Percentiles rank a stretch among this genome's conserved stretches.
Evolutionary conservation across 1,284 basidiomycete genomes (phyloP).

Genomic region (Austroboletus niveus): DNA sequence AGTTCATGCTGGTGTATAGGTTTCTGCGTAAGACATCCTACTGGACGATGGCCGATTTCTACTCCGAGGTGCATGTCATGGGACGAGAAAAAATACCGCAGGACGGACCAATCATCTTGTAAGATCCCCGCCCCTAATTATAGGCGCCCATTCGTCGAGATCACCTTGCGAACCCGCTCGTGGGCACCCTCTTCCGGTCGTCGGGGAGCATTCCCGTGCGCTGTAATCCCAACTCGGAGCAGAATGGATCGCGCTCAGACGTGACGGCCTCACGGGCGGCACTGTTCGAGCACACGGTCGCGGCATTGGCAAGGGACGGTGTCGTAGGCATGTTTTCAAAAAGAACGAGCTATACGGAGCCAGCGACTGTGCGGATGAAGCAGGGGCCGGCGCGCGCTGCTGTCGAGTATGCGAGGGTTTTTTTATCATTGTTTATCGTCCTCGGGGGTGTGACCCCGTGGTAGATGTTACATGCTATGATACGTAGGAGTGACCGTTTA

Average conservation of each 20-base stretch:
- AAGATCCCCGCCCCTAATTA: conserved; percentile 19
- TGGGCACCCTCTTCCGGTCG: conserved; percentile 56
- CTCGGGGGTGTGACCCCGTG: no score
- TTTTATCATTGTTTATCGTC: background rate
- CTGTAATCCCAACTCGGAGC: conserved; percentile 43
- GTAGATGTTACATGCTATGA: no score
- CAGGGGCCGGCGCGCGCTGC: conserved; percentile 79
- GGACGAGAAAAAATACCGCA: conserved; percentile 57
- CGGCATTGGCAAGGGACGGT: conserved; percentile 54
- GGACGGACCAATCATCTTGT: conserved; percentile 63
- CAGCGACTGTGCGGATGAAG: conserved; percentile 66
- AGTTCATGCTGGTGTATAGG: conserved; percentile 55
- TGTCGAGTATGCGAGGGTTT: conserved; percentile 57
- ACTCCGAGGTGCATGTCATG: conserved; percentile 64
- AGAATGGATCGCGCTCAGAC: background rate
- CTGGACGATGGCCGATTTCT: conserved; percentile 64
- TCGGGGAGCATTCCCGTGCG: conserved; percentile 78
- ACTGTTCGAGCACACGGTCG: conserved; percentile 64
- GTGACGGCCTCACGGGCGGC: conserved; percentile 49
- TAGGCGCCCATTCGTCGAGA: background rate
- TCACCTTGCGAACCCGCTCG: conserved; percentile 51
- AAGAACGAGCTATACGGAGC: conserved; percentile 64
- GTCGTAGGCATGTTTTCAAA: conserved; percentile 79
- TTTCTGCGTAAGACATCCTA: conserved; percentile 64
- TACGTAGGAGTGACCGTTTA: no score